Evolutionary conservation across 2,329 filamentous ascomycete genomes (phyloP), one percentile per base, ranked within the genome.

Genomic region (Drechslerella coelobrocha): DNA sequence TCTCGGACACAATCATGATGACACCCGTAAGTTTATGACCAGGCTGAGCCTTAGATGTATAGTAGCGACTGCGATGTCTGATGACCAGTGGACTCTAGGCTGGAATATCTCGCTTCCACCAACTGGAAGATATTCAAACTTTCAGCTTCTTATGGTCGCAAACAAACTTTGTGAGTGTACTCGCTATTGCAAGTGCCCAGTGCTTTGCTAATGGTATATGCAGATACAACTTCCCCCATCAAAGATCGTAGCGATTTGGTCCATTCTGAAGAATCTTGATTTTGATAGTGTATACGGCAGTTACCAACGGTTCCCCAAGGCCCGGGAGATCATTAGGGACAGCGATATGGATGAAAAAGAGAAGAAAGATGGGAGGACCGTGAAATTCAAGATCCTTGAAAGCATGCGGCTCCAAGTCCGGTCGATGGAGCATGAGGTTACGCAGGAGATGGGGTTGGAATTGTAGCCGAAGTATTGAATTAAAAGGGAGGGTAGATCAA

Each of bases 121-220:
- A 81, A 10, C 77, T 78, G 2, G 76, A 79, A 0, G 81, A 80
- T 1, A 84, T 83, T 5, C 80, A 79, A 0, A 81, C 79, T 9
- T 92, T 85, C 76, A 80, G 85, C 0, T 92, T 92, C 79, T 88
- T 91, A 84, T 92, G 89, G 88, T 88, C 87, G 56, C 87, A 89
- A 73, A 88, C 88, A 1, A 90, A 91, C 77, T 81, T 66, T 52
- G 73, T 73, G 31, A 47, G 55, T 19, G 27, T 2, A 8, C 12
- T 14, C 7, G 6, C n/a, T 7, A 12, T 6, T 14, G 12, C 2
- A 45, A 27, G 9, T 2, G 21, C 24, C 39, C 8, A 14, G 24
- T 34, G 19, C 34, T 34, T 23, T 34, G 34, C 34, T 47, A 76
- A 74, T 34, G 59, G 59, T 14, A 68, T 75, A 24, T 68, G 72